Percentiles rank a stretch among this genome's conserved stretches.
These are phyloP conservation scores for Trichoderma erinaceum DNA, from an alignment of 495 filamentous ascomycete genomes.

Conservation along the genomic window DNA sequence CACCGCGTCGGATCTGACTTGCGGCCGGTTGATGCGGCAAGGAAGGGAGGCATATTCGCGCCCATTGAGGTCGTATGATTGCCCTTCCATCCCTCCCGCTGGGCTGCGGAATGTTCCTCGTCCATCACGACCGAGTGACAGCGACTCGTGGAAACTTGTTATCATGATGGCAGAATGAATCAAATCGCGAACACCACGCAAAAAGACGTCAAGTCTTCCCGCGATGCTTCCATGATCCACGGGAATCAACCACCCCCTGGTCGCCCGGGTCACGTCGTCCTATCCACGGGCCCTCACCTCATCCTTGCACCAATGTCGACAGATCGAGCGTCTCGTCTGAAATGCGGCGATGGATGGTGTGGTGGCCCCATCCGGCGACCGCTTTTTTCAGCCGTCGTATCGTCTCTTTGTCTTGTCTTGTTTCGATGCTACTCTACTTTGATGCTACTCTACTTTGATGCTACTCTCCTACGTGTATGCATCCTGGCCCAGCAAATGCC, in stretches of 20 bases:
- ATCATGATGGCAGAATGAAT: too few relatives aligned
- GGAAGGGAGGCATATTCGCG: not conserved
- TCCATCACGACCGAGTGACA: too few relatives aligned
- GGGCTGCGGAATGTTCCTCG: not conserved
- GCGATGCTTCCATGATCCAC: not conserved
- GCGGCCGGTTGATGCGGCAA: constrained; percentile 1
- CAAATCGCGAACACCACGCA: not conserved
- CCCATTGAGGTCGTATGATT: not conserved
- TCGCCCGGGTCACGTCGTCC: not conserved
- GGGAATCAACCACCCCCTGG: not conserved
- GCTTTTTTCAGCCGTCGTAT: not conserved
- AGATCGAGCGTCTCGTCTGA: not conserved
- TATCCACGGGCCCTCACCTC: not conserved
- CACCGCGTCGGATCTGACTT: not conserved
- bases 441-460: not conserved
- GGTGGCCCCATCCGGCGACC: constrained; percentile 2
- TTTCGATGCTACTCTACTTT: not conserved
- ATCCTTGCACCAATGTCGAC: constrained; percentile 9
- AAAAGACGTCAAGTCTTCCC: not conserved
- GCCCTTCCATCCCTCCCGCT: not conserved
- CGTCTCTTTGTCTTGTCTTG: not conserved
- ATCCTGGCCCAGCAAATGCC: constrained; percentile 2
- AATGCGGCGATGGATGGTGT: not conserved
- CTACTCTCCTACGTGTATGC: not conserved
- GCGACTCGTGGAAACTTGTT: too few relatives aligned